Conservation (phyloP, 805 yeast species). For the Nakazawaea molendinolei region DNA sequence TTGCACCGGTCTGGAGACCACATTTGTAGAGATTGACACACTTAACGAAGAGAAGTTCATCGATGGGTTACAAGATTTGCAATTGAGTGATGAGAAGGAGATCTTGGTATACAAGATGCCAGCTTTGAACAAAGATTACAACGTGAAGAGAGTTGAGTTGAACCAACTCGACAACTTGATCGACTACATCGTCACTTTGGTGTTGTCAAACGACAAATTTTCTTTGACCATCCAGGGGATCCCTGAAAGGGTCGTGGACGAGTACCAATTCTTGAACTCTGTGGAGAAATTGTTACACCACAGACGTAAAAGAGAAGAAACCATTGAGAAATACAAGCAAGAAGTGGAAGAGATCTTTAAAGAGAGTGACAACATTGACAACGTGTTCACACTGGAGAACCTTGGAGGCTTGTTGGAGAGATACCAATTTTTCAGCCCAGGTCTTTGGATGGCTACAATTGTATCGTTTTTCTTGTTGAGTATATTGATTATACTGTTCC, state of each 20-base stretch:
- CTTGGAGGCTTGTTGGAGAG: slow-evolving; percentile 53
- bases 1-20: neutral
- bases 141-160: slow-evolving; percentile 1
- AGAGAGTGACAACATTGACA: too few relatives aligned
- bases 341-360: slow-evolving; percentile 25
- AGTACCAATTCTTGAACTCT: slow-evolving; percentile 1
- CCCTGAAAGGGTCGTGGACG: slow-evolving; percentile 17
- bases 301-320: slow-evolving; percentile 14
- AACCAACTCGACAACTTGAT: slow-evolving; percentile 7
- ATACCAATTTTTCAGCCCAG: slow-evolving; percentile 73
- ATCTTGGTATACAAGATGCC: slow-evolving; percentile 13
- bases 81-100: slow-evolving; percentile 2
- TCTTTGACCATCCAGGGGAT: slow-evolving; percentile 26
- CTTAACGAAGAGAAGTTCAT: slow-evolving; percentile 10
- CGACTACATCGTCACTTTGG: slow-evolving; percentile 6
- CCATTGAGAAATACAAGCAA: slow-evolving; percentile 20
- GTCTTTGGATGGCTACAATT: slow-evolving; percentile 68
- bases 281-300: slow-evolving; percentile 9
- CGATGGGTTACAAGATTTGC: neutral
- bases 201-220: slow-evolving; percentile 9
- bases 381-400: too few relatives aligned
- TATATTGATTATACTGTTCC: slow-evolving; percentile 54
- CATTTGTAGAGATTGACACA: neutral
- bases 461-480: slow-evolving; percentile 55
- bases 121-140: neutral